A percentile compares a stretch with the other conserved stretches of the same genome.
Evolutionary conservation across 306 rosid species (phyloP).

Genomic region (Cicer chorassanicum): DNA sequence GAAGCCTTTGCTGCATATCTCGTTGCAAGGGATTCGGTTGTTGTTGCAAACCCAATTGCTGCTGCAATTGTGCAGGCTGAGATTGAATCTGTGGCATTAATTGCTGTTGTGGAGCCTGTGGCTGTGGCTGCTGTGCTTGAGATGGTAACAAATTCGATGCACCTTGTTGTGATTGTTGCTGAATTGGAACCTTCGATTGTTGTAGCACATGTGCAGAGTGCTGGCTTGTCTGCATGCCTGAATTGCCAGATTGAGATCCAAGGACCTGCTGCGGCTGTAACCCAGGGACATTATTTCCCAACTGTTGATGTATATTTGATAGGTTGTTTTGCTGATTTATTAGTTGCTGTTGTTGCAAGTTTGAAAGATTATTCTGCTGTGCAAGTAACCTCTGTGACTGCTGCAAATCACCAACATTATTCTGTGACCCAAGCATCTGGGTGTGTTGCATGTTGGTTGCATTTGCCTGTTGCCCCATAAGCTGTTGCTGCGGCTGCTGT

Average conservation of each 20-base stretch:
- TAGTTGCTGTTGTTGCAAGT: conserved; percentile 77
- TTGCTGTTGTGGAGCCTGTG: conserved; percentile 81
- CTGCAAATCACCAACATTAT: conserved; percentile 81
- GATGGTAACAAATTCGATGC: conserved; percentile 69
- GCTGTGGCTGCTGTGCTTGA: conserved; percentile 80
- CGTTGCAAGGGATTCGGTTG: conserved; percentile 76
- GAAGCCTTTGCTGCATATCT: conserved; percentile 91
- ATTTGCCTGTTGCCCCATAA: conserved; percentile 73
- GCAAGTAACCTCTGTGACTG: conserved; percentile 76
- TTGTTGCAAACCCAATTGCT: conserved; percentile 80
- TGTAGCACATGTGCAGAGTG: conserved; percentile 74
- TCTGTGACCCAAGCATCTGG: conserved; percentile 72
- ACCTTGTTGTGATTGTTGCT: conserved; percentile 76
- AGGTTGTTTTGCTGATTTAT: conserved; percentile 82
- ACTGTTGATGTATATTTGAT: conserved; percentile 83
- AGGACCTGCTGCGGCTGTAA: conserved; percentile 69
- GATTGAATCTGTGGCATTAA: conserved; percentile 84
- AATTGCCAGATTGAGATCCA: conserved; percentile 76
- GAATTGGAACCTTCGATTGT: conserved; percentile 72
- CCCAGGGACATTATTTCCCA: conserved; percentile 77
- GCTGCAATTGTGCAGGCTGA: conserved; percentile 89
- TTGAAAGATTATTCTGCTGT: conserved; percentile 81
- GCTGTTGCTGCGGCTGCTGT: conserved; percentile 64
- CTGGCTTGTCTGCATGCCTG: conserved; percentile 84
- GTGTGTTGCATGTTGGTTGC: conserved; percentile 73